A percentile compares a stretch with the other conserved stretches of the same genome.
phyloP scores from a whole-genome alignment of 1,284 basidiomycete species.

The Abortiporus biennis region DNA sequence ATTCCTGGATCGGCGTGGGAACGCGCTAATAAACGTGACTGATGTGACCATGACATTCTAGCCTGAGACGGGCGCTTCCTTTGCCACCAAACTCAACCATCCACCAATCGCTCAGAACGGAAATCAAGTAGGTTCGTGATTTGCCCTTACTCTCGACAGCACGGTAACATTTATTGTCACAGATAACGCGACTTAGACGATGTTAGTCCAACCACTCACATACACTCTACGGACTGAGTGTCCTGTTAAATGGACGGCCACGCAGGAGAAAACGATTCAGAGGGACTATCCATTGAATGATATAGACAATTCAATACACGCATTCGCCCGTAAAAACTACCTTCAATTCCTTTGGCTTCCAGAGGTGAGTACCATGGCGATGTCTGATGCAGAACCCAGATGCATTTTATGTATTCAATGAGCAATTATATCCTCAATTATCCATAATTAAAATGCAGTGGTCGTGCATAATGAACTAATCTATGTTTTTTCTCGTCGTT shows the following conservation, averaged over 20 bases:
- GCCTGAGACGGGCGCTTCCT: too few species aligned
- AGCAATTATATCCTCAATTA: background rate
- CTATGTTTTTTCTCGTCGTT: too few species aligned
- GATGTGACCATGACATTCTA: too few species aligned
- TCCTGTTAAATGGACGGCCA: conserved; percentile 24
- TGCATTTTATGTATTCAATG: background rate
- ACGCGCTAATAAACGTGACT: too few species aligned
- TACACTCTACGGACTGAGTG: conserved; percentile 17
- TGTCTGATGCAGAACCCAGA: background rate
- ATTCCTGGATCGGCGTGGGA: too few species aligned
- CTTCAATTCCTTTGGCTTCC: conserved; percentile 75
- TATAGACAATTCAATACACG: conserved; percentile 13
- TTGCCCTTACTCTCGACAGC: too few species aligned
- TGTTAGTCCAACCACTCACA: too few species aligned
- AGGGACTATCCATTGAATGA: conserved; percentile 15
- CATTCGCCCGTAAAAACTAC: conserved; percentile 34
- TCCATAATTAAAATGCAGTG: background rate
- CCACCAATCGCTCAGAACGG: too few species aligned
- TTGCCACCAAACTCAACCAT: too few species aligned
- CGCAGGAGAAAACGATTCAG: conserved; percentile 22
- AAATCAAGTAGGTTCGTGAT: too few species aligned
- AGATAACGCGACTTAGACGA: too few species aligned
- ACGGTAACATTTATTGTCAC: too few species aligned
- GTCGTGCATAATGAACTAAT: background rate
- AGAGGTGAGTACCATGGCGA: conserved; percentile 33